Percentiles rank a stretch among this genome's conserved stretches.
Conservation (phyloP, 306 rosid genomes). For the Pterocarpus santalinus region DNA sequence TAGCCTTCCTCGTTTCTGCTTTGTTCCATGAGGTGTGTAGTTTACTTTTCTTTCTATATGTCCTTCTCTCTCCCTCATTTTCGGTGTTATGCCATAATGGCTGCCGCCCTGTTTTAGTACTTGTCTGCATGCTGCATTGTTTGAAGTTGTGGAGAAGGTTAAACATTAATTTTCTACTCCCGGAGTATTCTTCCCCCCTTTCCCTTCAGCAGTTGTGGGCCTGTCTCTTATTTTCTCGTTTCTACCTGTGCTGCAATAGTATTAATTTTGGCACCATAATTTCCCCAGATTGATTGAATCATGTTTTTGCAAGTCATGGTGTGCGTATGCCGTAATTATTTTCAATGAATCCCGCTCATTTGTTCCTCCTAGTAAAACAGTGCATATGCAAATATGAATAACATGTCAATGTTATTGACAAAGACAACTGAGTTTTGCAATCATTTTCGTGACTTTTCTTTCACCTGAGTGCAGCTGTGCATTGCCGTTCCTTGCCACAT, state of each 20-base stretch:
- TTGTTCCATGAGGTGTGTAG: conserved; percentile 87
- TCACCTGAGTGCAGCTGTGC: conserved; percentile 74
- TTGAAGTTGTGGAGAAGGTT: too few relatives aligned
- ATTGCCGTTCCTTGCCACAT: conserved; percentile 97
- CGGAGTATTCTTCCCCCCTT: too few relatives aligned
- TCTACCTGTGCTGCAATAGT: background rate
- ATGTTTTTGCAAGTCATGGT: background rate
- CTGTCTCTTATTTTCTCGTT: conserved; percentile 14
- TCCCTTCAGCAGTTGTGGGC: background rate
- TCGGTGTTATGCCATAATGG: background rate
- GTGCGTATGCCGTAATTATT: background rate
- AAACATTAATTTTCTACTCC: too few relatives aligned
- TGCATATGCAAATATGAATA: conserved; percentile 18
- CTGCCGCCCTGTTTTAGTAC: conserved; percentile 36
- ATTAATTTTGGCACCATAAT: conserved; percentile 8
- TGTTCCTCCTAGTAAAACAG: conserved; percentile 33
- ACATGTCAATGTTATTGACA: conserved; percentile 22
- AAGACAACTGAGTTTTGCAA: conserved; percentile 7
- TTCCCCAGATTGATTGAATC: background rate
- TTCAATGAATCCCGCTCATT: background rate
- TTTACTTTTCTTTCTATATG: conserved; percentile 27
- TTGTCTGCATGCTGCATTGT: too few relatives aligned
- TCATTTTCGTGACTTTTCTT: conserved; percentile 40
- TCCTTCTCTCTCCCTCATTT: background rate
- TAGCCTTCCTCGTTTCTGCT: conserved; percentile 87